Percentiles rank a stretch among this genome's conserved stretches.
These are phyloP conservation scores for Pseudomassariella vexata DNA, from an alignment of 2,329 filamentous ascomycete genomes.

Conservation along the genomic window DNA sequence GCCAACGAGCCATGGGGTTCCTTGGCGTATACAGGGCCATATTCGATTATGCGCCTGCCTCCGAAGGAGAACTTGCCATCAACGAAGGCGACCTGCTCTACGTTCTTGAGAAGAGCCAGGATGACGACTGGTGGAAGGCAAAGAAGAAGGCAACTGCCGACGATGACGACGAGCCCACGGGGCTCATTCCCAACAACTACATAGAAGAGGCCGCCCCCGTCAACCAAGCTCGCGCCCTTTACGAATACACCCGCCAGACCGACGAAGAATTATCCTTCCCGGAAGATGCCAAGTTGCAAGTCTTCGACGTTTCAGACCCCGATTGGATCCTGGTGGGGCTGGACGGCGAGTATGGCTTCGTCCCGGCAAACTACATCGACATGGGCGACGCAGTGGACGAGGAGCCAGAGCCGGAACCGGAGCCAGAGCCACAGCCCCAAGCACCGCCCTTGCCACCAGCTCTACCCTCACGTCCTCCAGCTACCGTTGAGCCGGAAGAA, in stretches of 20 bases:
- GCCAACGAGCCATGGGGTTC: slow-evolving; percentile 68
- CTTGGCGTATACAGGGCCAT: slow-evolving; percentile 83
- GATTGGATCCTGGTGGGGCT: slow-evolving; percentile 94
- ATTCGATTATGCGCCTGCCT: slow-evolving; percentile 89
- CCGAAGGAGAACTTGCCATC: slow-evolving; percentile 79
- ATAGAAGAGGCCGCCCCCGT: slow-evolving; percentile 76
- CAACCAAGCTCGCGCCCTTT: slow-evolving; percentile 81
- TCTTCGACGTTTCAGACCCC: slow-evolving; percentile 86
- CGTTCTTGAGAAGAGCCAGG: slow-evolving; percentile 72
- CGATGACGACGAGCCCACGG: slow-evolving; percentile 86
- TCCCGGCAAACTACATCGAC: slow-evolving; percentile 93
- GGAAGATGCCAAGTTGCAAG: slow-evolving; percentile 75
- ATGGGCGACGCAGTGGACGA: slow-evolving; percentile 40
- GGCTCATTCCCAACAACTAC: slow-evolving; percentile 90
- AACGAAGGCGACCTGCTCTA: slow-evolving; percentile 84
- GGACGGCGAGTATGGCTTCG: slow-evolving; percentile 85
- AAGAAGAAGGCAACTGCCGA: slow-evolving; percentile 82
- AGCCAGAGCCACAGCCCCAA: slow-evolving; percentile 16
- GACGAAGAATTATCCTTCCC: slow-evolving; percentile 96
- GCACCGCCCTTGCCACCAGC: slow-evolving; percentile 23
- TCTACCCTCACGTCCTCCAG: slow-evolving; percentile 36
- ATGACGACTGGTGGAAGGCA: slow-evolving; percentile 89
- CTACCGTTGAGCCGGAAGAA: slow-evolving; percentile 28
- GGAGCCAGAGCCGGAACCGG: slow-evolving; percentile 31
- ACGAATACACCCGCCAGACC: slow-evolving; percentile 94